These are phyloP conservation scores for Rhytidiadelphus loreus DNA, from an alignment of 225 moss, liverwort and hornwort species.

Conservation along the genomic window DNA sequence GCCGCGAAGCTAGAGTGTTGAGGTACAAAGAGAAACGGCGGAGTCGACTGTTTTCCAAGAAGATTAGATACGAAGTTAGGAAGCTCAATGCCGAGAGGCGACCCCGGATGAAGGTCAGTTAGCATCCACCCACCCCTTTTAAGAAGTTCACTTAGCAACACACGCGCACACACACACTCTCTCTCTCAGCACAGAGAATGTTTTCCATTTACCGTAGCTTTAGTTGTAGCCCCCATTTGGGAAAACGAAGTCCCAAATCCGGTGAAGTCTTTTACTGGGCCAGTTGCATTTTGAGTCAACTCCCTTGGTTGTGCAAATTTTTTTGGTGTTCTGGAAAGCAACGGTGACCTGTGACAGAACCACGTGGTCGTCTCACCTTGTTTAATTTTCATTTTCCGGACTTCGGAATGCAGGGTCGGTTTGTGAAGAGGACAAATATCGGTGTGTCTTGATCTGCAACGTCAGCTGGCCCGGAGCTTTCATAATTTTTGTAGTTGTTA, in stretches of 20 bases:
- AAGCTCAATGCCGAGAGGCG: conserved; percentile 50
- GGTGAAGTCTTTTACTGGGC: neutral
- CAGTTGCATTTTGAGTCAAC: neutral
- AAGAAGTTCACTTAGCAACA: neutral
- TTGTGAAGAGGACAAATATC: conserved; percentile 39
- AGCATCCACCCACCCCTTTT: neutral
- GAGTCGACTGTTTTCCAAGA: conserved; percentile 40
- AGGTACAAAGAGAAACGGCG: conserved; percentile 50
- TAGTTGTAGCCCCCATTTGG: neutral
- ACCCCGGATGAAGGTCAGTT: conserved; percentile 53
- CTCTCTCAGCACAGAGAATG: neutral
- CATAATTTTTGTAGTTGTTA: neutral
- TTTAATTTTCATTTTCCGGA: neutral
- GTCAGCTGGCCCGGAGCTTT: neutral
- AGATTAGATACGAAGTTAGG: conserved; percentile 57
- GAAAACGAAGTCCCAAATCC: neutral
- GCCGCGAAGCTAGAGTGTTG: conserved; percentile 39
- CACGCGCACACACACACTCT: neutral
- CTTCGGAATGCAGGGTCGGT: conserved; percentile 37
- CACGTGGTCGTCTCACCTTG: neutral
- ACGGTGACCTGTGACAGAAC: neutral
- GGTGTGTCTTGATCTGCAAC: neutral
- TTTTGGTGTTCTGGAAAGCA: neutral
- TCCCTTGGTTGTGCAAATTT: neutral
- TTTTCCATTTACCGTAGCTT: neutral